Percentiles rank a stretch among this genome's conserved stretches.
These are phyloP conservation scores for Entomophthora muscae DNA, from an alignment of 371 early-diverging fungal genomes.

Conservation along the genomic window DNA sequence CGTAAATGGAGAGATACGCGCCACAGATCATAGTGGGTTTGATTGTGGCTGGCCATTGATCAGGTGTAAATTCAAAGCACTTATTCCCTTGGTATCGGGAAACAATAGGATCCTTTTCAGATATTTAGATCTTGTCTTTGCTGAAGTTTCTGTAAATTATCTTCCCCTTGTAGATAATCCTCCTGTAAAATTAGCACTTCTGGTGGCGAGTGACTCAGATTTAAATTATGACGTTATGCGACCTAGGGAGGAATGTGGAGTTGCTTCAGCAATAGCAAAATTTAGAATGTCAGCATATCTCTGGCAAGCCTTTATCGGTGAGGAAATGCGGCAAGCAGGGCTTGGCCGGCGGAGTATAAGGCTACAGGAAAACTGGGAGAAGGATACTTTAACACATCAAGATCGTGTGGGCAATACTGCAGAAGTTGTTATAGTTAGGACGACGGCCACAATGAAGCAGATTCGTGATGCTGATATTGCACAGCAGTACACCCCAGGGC, in stretches of 20 bases:
- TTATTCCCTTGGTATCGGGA: slow-evolving; percentile 38
- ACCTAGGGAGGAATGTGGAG: slow-evolving; percentile 18
- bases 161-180: slow-evolving; percentile 32
- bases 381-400: slow-evolving; percentile 22
- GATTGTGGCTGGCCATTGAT: slow-evolving; percentile 32
- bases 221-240: slow-evolving; percentile 36
- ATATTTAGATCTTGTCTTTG: slow-evolving; percentile 13
- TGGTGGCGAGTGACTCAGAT: slow-evolving; percentile 35
- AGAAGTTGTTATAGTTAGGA: slow-evolving; percentile 30
- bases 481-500: slow-evolving; percentile 28
- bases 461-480: slow-evolving; percentile 32
- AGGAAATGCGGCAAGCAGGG: slow-evolving; percentile 43
- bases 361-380: slow-evolving; percentile 31
- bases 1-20: slow-evolving; percentile 19
- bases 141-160: slow-evolving; percentile 23
- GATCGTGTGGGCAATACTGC: slow-evolving; percentile 25
- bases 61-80: slow-evolving; percentile 36
- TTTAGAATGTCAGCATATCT: slow-evolving; percentile 41
- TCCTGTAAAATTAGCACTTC: slow-evolving; percentile 30
- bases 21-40: slow-evolving; percentile 23
- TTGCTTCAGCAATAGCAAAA: slow-evolving; percentile 28
- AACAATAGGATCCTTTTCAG: slow-evolving; percentile 25
- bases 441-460: slow-evolving; percentile 25
- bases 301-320: slow-evolving; percentile 55
- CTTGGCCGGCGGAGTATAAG: slow-evolving; percentile 32